phyloP scores from a whole-genome alignment of 345 rosid species.

The Erodium maritimum region DNA sequence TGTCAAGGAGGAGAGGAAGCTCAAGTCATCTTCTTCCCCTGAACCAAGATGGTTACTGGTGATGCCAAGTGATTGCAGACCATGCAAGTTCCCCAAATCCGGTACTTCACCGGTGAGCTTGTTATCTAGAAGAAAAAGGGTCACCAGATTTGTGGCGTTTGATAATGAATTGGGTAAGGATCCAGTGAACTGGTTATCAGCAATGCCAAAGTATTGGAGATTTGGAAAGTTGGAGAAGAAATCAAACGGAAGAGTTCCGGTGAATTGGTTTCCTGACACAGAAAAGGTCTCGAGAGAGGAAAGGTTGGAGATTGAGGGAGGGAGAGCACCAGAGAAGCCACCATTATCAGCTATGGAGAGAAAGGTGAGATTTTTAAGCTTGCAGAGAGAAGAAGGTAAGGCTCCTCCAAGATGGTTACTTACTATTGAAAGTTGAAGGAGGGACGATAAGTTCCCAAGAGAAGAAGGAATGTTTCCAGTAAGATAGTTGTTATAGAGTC shows the following conservation, averaged over 20 bases:
- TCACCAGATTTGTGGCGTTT: constrained; percentile 11
- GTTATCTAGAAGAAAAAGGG: background rate
- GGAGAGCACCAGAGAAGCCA: constrained; percentile 12
- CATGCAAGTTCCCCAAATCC: constrained; percentile 5
- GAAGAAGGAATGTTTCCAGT: background rate
- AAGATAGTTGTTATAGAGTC: background rate
- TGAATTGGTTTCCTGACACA: constrained; percentile 8
- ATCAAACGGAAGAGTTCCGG: constrained; percentile 11
- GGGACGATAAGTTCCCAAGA: constrained; percentile 13
- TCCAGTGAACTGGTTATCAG: constrained; percentile 5
- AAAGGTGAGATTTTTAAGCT: background rate
- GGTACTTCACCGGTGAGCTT: constrained; percentile 11
- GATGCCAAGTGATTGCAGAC: constrained; percentile 2
- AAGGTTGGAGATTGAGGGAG: constrained; percentile 9
- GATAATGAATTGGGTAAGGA: constrained; percentile 13
- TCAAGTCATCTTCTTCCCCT: constrained; percentile 10
- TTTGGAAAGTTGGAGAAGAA: constrained; percentile 11
- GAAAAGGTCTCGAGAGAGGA: constrained; percentile 3
- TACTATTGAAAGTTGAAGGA: background rate
- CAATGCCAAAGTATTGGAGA: background rate
- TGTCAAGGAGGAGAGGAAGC: constrained; percentile 7
- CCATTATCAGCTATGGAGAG: constrained; percentile 5
- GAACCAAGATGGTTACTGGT: constrained; percentile 8
- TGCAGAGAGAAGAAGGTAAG: constrained; percentile 9
- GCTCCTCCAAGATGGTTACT: constrained; percentile 8